Base-by-base conservation (phyloP, 768 basidiomycete species). In the Kwoniella newhampshirensis region DNA sequence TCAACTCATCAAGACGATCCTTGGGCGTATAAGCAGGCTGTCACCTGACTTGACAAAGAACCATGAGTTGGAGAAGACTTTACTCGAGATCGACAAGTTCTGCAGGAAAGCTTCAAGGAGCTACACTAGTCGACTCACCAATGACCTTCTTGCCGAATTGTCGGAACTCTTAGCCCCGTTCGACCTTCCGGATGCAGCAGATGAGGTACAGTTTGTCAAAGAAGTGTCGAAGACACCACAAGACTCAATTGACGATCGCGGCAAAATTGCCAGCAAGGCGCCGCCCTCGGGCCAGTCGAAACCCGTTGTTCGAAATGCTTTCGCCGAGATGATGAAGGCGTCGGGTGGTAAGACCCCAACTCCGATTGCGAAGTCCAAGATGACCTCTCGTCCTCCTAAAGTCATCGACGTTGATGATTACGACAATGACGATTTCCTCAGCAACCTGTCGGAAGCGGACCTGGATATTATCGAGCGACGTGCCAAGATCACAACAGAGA, bases 1-100 rank as follows among this genome's bases (percentile, higher is more conserved):
- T 62, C 81, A 88, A 47, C 81, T 98, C 20, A 79, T 98, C 21
- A 85, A 88, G 68, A 83, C 85, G 12, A 81, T 97, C 25, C 79
- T 98, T 47, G 82, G 83, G 18, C 84, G 87, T 58, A 91, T 96
- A 77, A 82, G 82, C 49, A 83, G 85, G 42, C 83, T 83, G 1
- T 75, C 79, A 5, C 78, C 85, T 2, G 79, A 69, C 42, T 32
- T 69, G 2, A 23, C 60, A 1, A 54, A 58, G 20, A 51, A 59
- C 11, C 59, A 66, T 7, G 53, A 60, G 2, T 57, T 74, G 3
- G 78, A 82, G 25, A 79, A 77, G 18, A 82, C 82, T 1, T 70
- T 90, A n/a, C 75, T 78, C 51, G 88, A 87, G 66, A 80, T 96
- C 54, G 82, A 82, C 49, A 65, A 68, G 39, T 77, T 73, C 54